These are phyloP conservation scores for Globisporangium middletonii DNA, from an alignment of 352 stramenopile species.

Conservation along the genomic window DNA sequence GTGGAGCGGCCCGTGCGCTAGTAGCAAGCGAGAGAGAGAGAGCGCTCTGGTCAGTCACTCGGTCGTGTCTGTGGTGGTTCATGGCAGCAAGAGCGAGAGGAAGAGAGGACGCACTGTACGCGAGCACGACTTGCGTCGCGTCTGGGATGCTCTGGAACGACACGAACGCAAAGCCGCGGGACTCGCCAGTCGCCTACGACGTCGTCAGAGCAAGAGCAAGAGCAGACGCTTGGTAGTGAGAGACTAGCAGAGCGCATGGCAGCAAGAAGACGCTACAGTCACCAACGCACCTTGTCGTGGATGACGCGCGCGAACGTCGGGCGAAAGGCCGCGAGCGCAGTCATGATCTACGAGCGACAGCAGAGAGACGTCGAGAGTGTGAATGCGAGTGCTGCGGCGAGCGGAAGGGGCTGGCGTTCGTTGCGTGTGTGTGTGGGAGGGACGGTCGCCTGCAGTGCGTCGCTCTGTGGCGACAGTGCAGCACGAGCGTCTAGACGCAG, in stretches of 20 bases:
- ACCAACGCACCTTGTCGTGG: constrained; percentile 49
- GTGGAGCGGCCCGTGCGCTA: constrained; percentile 47
- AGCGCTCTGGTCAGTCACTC: background rate
- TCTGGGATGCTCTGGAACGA: constrained; percentile 57
- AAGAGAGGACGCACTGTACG: constrained; percentile 37
- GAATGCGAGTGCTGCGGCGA: constrained; percentile 7
- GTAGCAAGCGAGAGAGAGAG: background rate
- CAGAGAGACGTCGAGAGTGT: constrained; percentile 9
- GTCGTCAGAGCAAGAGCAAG: background rate
- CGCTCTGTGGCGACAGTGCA: background rate
- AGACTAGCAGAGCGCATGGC: constrained; percentile 2
- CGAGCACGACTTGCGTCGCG: constrained; percentile 41
- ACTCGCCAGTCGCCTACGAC: constrained; percentile 43
- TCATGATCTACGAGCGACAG: constrained; percentile 44
- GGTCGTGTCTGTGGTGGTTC: too few relatives aligned
- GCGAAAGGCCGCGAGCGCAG: constrained; percentile 38
- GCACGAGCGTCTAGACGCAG: background rate
- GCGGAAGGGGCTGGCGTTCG: background rate
- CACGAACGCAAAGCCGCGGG: constrained; percentile 76
- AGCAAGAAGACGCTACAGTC: background rate
- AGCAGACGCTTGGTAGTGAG: background rate
- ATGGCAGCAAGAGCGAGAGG: too few relatives aligned
- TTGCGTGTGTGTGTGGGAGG: background rate
- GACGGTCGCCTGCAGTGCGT: background rate
- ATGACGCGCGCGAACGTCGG: constrained; percentile 48